These are phyloP conservation scores for Pichia sp. DNA, from an alignment of 1,139 yeast genomes.

Conservation along the genomic window DNA sequence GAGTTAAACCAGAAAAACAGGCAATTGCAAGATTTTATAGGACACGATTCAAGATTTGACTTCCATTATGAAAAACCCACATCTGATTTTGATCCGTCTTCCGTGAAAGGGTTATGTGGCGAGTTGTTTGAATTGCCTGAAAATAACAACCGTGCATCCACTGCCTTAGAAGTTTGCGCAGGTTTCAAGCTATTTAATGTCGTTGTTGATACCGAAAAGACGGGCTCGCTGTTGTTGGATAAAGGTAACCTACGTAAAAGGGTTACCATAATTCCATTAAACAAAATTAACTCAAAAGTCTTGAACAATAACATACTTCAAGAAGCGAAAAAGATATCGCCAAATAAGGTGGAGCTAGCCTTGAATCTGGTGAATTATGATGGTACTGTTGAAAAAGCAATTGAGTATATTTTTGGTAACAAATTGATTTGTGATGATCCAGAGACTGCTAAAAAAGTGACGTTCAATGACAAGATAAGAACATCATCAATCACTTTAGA, in stretches of 20 bases:
- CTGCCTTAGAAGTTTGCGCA: conserved; percentile 90
- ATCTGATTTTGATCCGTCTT: conserved; percentile 47
- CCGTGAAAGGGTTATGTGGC: conserved; percentile 87
- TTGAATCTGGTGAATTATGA: conserved; percentile 72
- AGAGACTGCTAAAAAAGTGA: conserved; percentile 76
- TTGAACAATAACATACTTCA: conserved; percentile 36
- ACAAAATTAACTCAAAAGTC: conserved; percentile 61
- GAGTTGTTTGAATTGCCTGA: conserved; percentile 65
- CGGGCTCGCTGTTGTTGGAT: conserved; percentile 76
- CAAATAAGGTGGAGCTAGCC: conserved; percentile 84
- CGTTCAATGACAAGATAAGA: conserved; percentile 76
- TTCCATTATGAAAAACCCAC: conserved; percentile 65
- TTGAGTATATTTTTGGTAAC: conserved; percentile 87
- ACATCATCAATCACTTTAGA: conserved; percentile 86
- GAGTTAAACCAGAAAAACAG: conserved; percentile 35
- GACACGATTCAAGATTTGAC: conserved; percentile 67
- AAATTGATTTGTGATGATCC: conserved; percentile 84
- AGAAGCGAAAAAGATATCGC: conserved; percentile 63
- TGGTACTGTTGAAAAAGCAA: conserved; percentile 62
- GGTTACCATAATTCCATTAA: conserved; percentile 88
- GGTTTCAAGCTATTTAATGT: conserved; percentile 88
- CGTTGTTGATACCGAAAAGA: conserved; percentile 80
- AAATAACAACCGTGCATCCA: conserved; percentile 51
- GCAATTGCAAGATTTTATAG: conserved; percentile 48
- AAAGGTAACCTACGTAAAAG: conserved; percentile 71